phyloP scores from a whole-genome alignment of 257 asterid species.

The Solanum sejunctum region DNA sequence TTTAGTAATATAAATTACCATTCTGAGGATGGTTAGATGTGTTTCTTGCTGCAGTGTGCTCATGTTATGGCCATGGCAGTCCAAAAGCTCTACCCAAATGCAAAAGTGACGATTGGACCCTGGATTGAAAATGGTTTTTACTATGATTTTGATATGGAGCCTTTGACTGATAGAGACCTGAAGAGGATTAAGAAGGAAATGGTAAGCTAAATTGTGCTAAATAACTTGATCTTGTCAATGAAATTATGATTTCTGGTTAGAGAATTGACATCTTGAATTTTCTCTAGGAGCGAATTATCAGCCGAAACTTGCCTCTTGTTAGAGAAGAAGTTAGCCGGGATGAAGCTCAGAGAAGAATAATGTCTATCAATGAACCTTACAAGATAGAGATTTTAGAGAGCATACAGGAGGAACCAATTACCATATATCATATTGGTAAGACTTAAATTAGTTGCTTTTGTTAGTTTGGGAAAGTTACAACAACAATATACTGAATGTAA shows the following conservation, averaged over 20 bases:
- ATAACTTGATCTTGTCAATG: background rate
- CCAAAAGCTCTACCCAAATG: conserved; percentile 81
- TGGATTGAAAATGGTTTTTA: conserved; percentile 95
- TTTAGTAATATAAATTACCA: background rate
- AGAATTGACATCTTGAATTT: conserved; percentile 29
- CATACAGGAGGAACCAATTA: conserved; percentile 82
- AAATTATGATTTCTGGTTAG: conserved; percentile 10
- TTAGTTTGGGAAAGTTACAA: background rate
- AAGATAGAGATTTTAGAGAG: conserved; percentile 77
- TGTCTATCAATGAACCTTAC: conserved; percentile 76
- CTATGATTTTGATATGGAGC: conserved; percentile 92
- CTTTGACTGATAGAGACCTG: conserved; percentile 82
- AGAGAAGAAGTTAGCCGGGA: conserved; percentile 87
- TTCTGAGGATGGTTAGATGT: background rate
- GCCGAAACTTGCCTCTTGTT: conserved; percentile 62
- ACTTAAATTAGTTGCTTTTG: background rate
- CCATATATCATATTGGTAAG: conserved; percentile 86
- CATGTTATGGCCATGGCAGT: conserved; percentile 99
- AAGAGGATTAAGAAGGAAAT: conserved; percentile 92
- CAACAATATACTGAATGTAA: background rate
- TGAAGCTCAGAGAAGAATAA: conserved; percentile 73
- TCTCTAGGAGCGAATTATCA: conserved; percentile 83
- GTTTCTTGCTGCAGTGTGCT: conserved; percentile 64
- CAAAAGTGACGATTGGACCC: conserved; percentile 94
- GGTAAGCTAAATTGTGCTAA: conserved; percentile 32